Evolutionary conservation across 176 grass and related monocot species (phyloP).

Genomic region (Musa troglodytarum): DNA sequence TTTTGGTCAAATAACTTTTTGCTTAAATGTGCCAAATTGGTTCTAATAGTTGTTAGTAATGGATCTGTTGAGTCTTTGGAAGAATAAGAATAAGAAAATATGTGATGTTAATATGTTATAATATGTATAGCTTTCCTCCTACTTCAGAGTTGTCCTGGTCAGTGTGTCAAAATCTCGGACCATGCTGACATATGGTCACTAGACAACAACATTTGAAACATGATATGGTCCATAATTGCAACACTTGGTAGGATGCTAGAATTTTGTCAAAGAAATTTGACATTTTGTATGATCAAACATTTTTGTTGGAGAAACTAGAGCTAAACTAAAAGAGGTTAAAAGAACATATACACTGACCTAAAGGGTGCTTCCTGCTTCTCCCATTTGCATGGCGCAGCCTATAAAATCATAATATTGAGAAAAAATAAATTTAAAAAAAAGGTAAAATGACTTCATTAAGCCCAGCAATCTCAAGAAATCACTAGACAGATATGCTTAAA

Average conservation of each 20-base stretch:
- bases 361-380: too few species aligned
- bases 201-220: too few species aligned
- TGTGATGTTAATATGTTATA: too few species aligned
- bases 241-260: background rate
- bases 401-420: constrained; percentile 1
- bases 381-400: background rate
- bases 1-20: background rate
- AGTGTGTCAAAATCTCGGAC: too few species aligned
- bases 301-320: background rate
- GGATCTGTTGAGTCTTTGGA: too few species aligned
- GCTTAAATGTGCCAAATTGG: background rate
- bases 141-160: too few species aligned
- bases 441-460: background rate
- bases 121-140: too few species aligned
- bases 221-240: background rate
- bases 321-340: background rate
- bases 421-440: background rate
- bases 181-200: too few species aligned
- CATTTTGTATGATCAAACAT: background rate
- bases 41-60: too few species aligned
- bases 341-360: background rate
- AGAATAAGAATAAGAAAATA: too few species aligned
- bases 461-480: too few species aligned
- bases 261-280: background rate
- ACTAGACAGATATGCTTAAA: too few species aligned